Conservation (phyloP, 352 stramenopile genomes). For the Phytophthora foliorum region DNA sequence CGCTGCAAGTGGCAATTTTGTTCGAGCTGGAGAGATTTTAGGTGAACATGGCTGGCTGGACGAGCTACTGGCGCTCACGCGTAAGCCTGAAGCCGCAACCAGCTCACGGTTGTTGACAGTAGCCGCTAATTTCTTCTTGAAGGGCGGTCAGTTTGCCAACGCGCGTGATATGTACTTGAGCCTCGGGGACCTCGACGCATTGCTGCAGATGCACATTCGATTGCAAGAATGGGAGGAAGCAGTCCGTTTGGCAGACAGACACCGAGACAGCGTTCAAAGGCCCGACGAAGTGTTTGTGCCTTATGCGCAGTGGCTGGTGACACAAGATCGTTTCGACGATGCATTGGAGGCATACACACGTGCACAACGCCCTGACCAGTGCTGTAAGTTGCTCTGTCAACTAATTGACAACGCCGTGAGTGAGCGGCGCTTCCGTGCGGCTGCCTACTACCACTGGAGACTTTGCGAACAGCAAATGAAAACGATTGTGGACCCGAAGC, state of each 20-base stretch:
- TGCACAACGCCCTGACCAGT: conserved; percentile 86
- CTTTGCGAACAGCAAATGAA: conserved; percentile 87
- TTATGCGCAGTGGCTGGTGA: conserved; percentile 94
- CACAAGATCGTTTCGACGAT: conserved; percentile 94
- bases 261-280: conserved; percentile 81
- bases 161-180: conserved; percentile 86
- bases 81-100: conserved; percentile 60
- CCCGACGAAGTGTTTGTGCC: conserved; percentile 93
- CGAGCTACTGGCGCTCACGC: conserved; percentile 85
- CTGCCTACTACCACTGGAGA: conserved; percentile 95
- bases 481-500: conserved; percentile 34
- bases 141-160: conserved; percentile 81
- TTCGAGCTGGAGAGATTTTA: conserved; percentile 89
- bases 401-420: conserved; percentile 91
- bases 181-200: conserved; percentile 80
- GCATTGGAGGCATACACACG: conserved; percentile 92
- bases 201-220: conserved; percentile 93
- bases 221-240: conserved; percentile 94
- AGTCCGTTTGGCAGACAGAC: conserved; percentile 88
- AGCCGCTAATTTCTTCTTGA: conserved; percentile 74
- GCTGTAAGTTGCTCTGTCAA: conserved; percentile 84
- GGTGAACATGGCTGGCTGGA: conserved; percentile 88
- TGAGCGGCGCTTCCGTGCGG: conserved; percentile 91
- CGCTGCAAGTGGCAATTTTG: conserved; percentile 83
- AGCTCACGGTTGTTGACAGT: conserved; percentile 53